Conservation (phyloP, 2,329 filamentous ascomycete species). For the Alternaria brassicae region DNA sequence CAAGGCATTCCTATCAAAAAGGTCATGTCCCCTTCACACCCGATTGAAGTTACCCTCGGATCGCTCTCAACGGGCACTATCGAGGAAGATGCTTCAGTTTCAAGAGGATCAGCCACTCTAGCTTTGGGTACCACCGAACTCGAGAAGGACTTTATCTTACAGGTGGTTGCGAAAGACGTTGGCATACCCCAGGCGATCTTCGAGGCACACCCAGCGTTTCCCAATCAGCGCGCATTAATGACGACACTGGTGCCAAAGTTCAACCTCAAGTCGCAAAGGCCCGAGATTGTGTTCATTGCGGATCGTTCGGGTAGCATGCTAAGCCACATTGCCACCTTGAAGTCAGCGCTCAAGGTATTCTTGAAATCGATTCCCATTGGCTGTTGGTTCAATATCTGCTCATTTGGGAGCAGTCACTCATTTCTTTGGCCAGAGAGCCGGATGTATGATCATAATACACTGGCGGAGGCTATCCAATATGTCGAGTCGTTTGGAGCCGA, state of each 20-base stretch:
- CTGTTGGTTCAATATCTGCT: constrained; percentile 14
- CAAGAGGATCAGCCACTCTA: constrained; percentile 4
- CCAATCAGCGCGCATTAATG: constrained; percentile 12
- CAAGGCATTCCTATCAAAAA: constrained; percentile 4
- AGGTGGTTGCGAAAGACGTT: constrained; percentile 11
- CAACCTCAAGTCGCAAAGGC: constrained; percentile 11
- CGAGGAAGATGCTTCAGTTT: background rate
- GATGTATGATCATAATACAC: background rate
- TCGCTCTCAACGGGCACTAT: constrained; percentile 2
- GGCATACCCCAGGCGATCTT: constrained; percentile 10
- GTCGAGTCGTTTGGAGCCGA: constrained; percentile 1
- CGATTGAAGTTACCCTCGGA: constrained; percentile 11
- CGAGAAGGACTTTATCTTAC: constrained; percentile 7
- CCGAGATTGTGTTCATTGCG: constrained; percentile 10
- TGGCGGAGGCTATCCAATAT: background rate
- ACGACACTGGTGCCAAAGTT: constrained; percentile 11
- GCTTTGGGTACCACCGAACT: background rate
- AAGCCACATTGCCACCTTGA: background rate
- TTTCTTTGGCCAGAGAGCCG: constrained; percentile 8
- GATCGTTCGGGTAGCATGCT: constrained; percentile 14
- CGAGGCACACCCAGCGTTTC: constrained; percentile 1
- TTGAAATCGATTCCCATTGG: constrained; percentile 12
- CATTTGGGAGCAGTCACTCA: background rate
- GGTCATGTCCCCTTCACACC: constrained; percentile 10
- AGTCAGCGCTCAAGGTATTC: constrained; percentile 8